These are phyloP conservation scores for Bombardia bombarda DNA, from an alignment of 495 filamentous ascomycete genomes.

Conservation along the genomic window DNA sequence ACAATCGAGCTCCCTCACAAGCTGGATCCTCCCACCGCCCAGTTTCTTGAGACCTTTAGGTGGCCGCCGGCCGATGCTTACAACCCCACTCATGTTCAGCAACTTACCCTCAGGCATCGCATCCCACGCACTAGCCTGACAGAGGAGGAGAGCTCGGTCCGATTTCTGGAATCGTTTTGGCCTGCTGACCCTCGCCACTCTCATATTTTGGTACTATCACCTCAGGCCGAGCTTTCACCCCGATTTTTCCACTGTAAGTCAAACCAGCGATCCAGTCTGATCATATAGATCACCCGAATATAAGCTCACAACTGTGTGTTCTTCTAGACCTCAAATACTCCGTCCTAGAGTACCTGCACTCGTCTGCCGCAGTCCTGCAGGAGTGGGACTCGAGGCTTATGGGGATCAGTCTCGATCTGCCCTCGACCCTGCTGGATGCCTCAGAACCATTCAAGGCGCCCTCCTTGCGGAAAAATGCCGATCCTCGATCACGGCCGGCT, in stretches of 20 bases:
- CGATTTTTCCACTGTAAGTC: conserved; percentile 67
- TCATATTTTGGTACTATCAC: conserved; percentile 71
- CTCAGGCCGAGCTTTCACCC: conserved; percentile 65
- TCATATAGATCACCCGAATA: background rate
- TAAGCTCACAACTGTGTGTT: background rate
- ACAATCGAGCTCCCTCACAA: conserved; percentile 71
- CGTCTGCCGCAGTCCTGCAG: conserved; percentile 35
- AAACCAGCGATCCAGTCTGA: background rate
- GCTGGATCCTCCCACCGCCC: conserved; percentile 51
- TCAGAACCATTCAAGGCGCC: conserved; percentile 46
- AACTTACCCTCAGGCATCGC: conserved; percentile 64
- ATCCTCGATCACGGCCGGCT: conserved; percentile 4
- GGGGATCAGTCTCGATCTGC: conserved; percentile 71
- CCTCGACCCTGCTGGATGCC: conserved; percentile 50
- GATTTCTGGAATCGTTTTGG: conserved; percentile 76
- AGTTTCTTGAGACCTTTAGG: conserved; percentile 50
- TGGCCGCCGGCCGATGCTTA: conserved; percentile 51
- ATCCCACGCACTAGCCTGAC: conserved; percentile 47
- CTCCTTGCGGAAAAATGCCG: conserved; percentile 16
- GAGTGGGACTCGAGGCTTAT: conserved; percentile 47
- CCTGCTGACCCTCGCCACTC: conserved; percentile 51
- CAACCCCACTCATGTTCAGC: conserved; percentile 26
- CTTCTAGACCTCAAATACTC: conserved; percentile 59
- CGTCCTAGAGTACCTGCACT: conserved; percentile 67
- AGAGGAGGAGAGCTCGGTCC: conserved; percentile 56